Conservation (phyloP, 129 eudicot species). For the Kitagawia praeruptora region DNA sequence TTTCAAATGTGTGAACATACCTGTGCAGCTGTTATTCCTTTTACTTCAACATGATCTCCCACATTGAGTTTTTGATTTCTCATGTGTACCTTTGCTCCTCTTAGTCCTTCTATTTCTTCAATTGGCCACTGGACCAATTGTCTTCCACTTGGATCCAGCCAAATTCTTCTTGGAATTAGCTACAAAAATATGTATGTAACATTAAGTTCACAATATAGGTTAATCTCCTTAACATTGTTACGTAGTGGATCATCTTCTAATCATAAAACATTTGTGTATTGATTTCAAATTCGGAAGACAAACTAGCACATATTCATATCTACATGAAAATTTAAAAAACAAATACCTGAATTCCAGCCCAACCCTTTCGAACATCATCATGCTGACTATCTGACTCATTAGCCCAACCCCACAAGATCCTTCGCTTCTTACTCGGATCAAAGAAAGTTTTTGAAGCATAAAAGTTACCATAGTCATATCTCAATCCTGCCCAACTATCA, state of each 20-base stretch:
- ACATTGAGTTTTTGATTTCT: background rate
- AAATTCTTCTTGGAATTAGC: background rate
- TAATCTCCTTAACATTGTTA: too few relatives aligned
- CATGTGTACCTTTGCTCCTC: background rate
- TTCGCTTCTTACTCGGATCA: background rate
- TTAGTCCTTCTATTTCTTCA: background rate
- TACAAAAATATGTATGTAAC: background rate
- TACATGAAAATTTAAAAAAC: too few relatives aligned
- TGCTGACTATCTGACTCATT: background rate
- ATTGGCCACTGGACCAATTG: background rate
- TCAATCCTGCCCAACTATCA: slow-evolving; percentile 7
- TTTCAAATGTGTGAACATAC: background rate
- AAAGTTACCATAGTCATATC: slow-evolving; percentile 4
- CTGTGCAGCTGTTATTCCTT: background rate
- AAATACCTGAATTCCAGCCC: slow-evolving; percentile 6
- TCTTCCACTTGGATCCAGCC: background rate
- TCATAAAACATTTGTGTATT: too few relatives aligned
- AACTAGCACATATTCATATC: too few relatives aligned
- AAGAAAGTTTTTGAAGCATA: slow-evolving; percentile 1
- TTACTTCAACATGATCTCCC: background rate
- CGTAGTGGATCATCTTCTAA: background rate
- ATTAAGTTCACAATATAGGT: too few relatives aligned
- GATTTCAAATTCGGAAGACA: too few relatives aligned
- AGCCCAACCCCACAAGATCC: slow-evolving; percentile 1
- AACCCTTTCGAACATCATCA: background rate